phyloP scores from a whole-genome alignment of 208 protist genomes.

The Acanthamoeba sp. region DNA sequence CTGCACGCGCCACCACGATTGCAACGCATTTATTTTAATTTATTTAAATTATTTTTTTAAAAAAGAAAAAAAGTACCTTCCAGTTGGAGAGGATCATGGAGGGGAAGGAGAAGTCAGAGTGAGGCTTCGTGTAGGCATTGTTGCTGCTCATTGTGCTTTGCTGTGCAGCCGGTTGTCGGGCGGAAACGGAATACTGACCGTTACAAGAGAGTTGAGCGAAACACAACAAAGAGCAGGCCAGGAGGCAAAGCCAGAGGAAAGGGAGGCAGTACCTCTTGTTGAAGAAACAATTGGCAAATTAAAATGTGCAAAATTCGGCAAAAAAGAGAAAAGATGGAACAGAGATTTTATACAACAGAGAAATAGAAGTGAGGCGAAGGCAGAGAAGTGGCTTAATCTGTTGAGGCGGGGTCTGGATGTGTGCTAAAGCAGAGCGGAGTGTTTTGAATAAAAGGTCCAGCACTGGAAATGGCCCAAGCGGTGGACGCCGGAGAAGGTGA shows the following conservation, averaged over 20 bases:
- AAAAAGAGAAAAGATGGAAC: too few species aligned
- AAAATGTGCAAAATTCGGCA: too few species aligned
- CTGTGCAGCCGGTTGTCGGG: background rate
- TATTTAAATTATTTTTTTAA: background rate
- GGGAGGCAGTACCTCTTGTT: too few species aligned
- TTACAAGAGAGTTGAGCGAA: background rate
- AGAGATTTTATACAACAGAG: too few species aligned
- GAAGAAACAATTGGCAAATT: too few species aligned
- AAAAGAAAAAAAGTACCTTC: slow-evolving; percentile 18
- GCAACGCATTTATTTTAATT: background rate
- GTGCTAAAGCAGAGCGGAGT: too few species aligned
- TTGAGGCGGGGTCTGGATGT: too few species aligned
- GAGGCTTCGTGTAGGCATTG: slow-evolving; percentile 18
- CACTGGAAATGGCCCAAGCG: too few species aligned
- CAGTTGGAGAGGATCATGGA: slow-evolving; percentile 51
- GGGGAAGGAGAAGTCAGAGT: background rate
- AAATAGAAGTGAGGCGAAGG: too few species aligned
- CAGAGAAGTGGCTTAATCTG: too few species aligned
- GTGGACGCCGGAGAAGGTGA: background rate
- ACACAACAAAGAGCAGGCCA: background rate
- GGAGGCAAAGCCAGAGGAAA: too few species aligned
- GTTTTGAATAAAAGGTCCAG: too few species aligned
- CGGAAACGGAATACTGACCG: background rate
- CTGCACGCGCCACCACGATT: background rate
- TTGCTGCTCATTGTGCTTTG: background rate